phyloP scores from a whole-genome alignment of 2,329 filamentous ascomycete genomes.

The Arthrobotrys pseudoclavata region DNA sequence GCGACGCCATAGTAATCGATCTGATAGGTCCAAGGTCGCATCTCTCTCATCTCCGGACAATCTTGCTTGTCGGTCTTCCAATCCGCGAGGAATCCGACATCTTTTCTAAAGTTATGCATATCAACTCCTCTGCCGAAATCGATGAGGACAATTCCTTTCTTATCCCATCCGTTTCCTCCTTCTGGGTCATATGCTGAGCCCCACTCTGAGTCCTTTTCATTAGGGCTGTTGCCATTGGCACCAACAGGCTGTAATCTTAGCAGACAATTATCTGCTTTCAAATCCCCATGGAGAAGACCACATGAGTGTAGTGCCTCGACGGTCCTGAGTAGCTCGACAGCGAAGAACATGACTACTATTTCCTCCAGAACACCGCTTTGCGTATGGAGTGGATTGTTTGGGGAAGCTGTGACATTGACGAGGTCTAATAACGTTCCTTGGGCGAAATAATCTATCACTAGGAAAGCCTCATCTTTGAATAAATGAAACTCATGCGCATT shows the following conservation, averaged over 20 bases:
- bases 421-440: conserved; percentile 96
- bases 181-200: conserved; percentile 77
- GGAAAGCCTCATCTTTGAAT: conserved; percentile 88
- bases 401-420: conserved; percentile 79
- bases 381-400: conserved; percentile 68
- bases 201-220: conserved; percentile 67
- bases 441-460: conserved; percentile 87
- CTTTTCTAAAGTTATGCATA: conserved; percentile 83
- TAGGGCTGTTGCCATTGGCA: conserved; percentile 65
- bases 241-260: conserved; percentile 78
- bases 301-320: conserved; percentile 86
- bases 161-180: conserved; percentile 82
- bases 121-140: conserved; percentile 96
- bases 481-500: conserved; percentile 91
- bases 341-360: conserved; percentile 92
- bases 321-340: conserved; percentile 89
- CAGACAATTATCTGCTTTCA: conserved; percentile 96
- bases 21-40: conserved; percentile 95
- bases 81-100: conserved; percentile 91
- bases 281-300: conserved; percentile 87
- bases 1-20: conserved; percentile 96
- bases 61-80: conserved; percentile 88
- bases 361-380: conserved; percentile 83
- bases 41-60: conserved; percentile 94
- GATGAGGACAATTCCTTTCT: conserved; percentile 86